Conservation (phyloP, 2,329 filamentous ascomycete genomes). For the Aspergillus latus region DNA sequence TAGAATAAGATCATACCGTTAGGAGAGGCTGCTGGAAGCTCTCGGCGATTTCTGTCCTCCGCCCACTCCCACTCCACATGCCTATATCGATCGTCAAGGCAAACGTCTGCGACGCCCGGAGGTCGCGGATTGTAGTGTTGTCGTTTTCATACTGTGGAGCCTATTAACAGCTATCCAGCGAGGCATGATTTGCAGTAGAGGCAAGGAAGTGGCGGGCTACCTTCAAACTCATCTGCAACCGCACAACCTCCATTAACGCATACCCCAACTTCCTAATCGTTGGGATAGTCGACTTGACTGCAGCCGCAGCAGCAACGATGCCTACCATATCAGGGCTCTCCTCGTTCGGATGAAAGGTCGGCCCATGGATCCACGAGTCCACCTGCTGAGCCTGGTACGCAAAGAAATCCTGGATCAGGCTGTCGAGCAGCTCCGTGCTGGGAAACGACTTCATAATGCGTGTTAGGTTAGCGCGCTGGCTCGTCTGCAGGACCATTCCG, state of each 20-base stretch:
- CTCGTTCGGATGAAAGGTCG: constrained; percentile 40
- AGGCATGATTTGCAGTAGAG: constrained; percentile 29
- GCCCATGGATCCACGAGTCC: constrained; percentile 46
- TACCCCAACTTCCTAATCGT: constrained; percentile 43
- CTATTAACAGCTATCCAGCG: constrained; percentile 40
- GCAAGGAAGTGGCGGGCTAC: constrained; percentile 27
- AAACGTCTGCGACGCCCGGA: constrained; percentile 54
- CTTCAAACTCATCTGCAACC: constrained; percentile 55
- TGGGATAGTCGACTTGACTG: constrained; percentile 39
- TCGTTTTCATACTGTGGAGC: constrained; percentile 27
- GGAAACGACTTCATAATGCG: constrained; percentile 50
- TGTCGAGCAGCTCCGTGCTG: constrained; percentile 41
- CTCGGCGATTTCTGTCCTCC: constrained; percentile 61
- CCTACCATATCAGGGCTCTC: constrained; percentile 40
- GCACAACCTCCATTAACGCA: constrained; percentile 43
- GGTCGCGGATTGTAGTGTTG: constrained; percentile 55
- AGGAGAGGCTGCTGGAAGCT: constrained; percentile 56
- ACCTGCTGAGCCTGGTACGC: constrained; percentile 28
- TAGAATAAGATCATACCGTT: constrained; percentile 36
- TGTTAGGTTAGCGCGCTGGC: constrained; percentile 53
- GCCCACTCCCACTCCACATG: constrained; percentile 59
- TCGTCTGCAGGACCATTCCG: constrained; percentile 62
- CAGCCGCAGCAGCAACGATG: constrained; percentile 39
- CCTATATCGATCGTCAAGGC: constrained; percentile 54
- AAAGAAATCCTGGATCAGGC: constrained; percentile 42